Conservation (phyloP, 78 protist genomes). For the Paulinella micropora region DNA sequence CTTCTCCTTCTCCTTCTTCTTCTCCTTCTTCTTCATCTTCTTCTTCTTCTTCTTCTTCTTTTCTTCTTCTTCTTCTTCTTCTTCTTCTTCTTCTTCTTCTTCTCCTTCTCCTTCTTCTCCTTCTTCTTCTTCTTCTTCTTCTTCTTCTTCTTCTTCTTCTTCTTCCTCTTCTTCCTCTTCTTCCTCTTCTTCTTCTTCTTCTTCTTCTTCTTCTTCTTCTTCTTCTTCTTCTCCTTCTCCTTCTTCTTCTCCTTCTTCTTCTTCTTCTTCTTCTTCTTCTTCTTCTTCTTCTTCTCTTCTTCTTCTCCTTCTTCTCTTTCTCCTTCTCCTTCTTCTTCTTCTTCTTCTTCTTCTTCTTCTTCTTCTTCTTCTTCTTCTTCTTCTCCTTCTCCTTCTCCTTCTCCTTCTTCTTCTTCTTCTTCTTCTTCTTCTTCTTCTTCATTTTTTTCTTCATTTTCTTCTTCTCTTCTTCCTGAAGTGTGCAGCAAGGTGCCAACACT, state of each 20-base stretch:
- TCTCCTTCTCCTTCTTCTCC: not conserved
- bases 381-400: no score
- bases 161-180: not conserved
- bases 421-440: no score
- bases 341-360: no score
- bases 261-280: not conserved
- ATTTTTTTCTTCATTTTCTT: no score
- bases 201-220: no score
- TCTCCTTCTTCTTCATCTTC: slow-evolving; percentile 56
- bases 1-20: slow-evolving; percentile 26
- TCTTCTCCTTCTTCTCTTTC: no score
- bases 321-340: no score
- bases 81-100: not conserved
- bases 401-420: no score
- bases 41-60: slow-evolving; percentile 25
- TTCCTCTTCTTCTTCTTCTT: not conserved
- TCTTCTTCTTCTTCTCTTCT: not conserved
- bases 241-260: not conserved
- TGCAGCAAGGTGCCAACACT: no score
- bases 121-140: not conserved
- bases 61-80: not conserved
- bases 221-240: not conserved
- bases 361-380: no score
- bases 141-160: not conserved
- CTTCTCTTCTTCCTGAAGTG: no score